These are phyloP conservation scores for Trichoderma citrinoviride DNA, from an alignment of 2,329 filamentous ascomycete genomes.

Conservation along the genomic window DNA sequence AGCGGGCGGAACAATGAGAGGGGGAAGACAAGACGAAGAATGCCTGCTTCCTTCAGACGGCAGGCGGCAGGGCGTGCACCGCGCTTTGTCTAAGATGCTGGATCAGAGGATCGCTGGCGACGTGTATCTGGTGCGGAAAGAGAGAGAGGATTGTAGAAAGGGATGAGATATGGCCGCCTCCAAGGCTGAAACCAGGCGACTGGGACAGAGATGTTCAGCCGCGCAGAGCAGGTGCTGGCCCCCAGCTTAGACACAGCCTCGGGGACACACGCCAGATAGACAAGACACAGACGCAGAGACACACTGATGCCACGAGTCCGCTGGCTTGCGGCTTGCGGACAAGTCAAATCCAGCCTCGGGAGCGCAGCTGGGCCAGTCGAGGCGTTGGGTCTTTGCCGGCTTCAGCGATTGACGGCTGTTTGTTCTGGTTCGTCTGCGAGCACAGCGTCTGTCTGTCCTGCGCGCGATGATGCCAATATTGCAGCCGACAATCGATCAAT, in stretches of 20 bases:
- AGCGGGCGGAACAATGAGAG: not conserved
- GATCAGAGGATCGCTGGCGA: conserved; percentile 7
- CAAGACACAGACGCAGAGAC: not conserved
- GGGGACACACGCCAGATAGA: not conserved
- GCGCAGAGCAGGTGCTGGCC: conserved; percentile 17
- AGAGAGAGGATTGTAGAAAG: too few relatives aligned
- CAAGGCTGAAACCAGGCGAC: conserved; percentile 12
- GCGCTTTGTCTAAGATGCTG: conserved; percentile 7
- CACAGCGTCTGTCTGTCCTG: not conserved
- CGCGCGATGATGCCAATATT: not conserved
- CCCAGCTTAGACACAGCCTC: conserved; percentile 14
- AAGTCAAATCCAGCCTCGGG: not conserved
- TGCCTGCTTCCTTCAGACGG: not conserved
- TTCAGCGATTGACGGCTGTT: not conserved
- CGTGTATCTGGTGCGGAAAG: not conserved
- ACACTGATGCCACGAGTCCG: not conserved
- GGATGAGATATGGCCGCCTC: not conserved
- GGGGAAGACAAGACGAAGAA: not conserved
- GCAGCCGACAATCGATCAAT: not conserved
- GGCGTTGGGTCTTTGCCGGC: not conserved
- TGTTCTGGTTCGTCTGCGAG: not conserved
- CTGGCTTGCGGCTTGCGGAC: not conserved
- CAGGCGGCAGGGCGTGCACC: conserved; percentile 1
- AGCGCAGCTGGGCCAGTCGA: not conserved
- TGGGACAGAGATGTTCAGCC: conserved; percentile 8